Evolutionary conservation across 2,329 filamentous ascomycete species (phyloP).

Genomic region (Cadophora luteo-olivacea): DNA sequence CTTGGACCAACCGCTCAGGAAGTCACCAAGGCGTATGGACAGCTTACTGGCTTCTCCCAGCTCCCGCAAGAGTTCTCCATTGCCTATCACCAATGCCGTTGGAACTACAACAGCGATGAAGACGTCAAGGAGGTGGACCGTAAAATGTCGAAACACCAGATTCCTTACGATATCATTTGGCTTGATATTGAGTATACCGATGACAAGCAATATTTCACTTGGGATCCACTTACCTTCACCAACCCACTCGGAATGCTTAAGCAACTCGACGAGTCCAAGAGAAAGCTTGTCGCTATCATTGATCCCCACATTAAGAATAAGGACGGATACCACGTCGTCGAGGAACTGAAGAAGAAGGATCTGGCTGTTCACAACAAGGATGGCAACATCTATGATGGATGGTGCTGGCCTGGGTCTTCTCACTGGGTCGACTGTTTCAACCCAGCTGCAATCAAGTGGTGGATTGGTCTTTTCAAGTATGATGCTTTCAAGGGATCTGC

Average conservation of each 20-base stretch:
- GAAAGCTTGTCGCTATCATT: constrained; percentile 93
- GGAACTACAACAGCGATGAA: constrained; percentile 98
- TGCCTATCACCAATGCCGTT: constrained; percentile 96
- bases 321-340: constrained; percentile 75
- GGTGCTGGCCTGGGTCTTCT: constrained; percentile 98
- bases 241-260: constrained; percentile 88
- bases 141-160: constrained; percentile 93
- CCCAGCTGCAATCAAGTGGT: constrained; percentile 90
- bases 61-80: constrained; percentile 92
- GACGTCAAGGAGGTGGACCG: constrained; percentile 96
- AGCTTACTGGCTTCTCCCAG: constrained; percentile 89
- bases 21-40: constrained; percentile 80
- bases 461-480: constrained; percentile 87
- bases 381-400: constrained; percentile 86
- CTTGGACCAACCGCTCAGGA: constrained; percentile 86
- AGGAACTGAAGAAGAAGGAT: constrained; percentile 83
- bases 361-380: constrained; percentile 91
- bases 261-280: constrained; percentile 82
- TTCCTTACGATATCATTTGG: constrained; percentile 99
- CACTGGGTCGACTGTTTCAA: constrained; percentile 98
- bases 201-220: constrained; percentile 97
- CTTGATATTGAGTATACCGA: constrained; percentile 98
- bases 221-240: constrained; percentile 87
- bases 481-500: constrained; percentile 85
- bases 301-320: constrained; percentile 98